Evolutionary conservation across 148 eudicot genomes (phyloP).

Genomic region (Simmondsia chinensis): DNA sequence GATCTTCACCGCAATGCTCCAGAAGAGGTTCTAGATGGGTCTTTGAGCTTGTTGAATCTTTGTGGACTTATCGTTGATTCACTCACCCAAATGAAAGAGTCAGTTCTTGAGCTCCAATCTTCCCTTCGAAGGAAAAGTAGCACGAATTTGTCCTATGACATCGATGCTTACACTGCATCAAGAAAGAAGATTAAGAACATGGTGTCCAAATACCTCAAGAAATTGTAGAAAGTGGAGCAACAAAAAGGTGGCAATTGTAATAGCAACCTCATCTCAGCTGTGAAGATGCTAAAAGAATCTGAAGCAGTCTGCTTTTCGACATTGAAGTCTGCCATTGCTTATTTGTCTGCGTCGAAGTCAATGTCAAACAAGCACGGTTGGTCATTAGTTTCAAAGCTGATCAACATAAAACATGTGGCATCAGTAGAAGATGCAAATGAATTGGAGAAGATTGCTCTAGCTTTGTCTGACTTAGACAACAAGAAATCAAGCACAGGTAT

Average conservation of each 20-base stretch:
- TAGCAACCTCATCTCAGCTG: background rate
- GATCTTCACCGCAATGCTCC: background rate
- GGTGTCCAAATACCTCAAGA: slow-evolving; percentile 20
- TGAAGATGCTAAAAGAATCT: slow-evolving; percentile 21
- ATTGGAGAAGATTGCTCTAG: slow-evolving; percentile 14
- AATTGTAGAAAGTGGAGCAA: slow-evolving; percentile 16
- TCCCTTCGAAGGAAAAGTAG: slow-evolving; percentile 16
- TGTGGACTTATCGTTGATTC: slow-evolving; percentile 18
- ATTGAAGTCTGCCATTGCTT: slow-evolving; percentile 18
- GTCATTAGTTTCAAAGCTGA: slow-evolving; percentile 25
- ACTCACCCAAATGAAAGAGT: slow-evolving; percentile 13
- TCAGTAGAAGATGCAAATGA: slow-evolving; percentile 2
- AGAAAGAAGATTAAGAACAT: slow-evolving; percentile 21
- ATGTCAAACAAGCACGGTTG: slow-evolving; percentile 11
- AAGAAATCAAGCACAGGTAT: slow-evolving; percentile 4
- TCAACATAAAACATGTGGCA: slow-evolving; percentile 2
- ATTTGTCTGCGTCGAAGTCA: slow-evolving; percentile 14
- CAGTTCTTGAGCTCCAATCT: slow-evolving; percentile 22
- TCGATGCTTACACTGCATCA: slow-evolving; percentile 8
- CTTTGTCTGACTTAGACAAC: background rate
- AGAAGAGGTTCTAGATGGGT: slow-evolving; percentile 17
- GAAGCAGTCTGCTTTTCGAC: slow-evolving; percentile 13
- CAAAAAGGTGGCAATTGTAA: background rate
- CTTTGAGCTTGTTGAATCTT: slow-evolving; percentile 22
- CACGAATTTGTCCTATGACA: slow-evolving; percentile 10